Conservation (phyloP, 805 yeast genomes). For the Scheffersomyces coipomensis region DNA sequence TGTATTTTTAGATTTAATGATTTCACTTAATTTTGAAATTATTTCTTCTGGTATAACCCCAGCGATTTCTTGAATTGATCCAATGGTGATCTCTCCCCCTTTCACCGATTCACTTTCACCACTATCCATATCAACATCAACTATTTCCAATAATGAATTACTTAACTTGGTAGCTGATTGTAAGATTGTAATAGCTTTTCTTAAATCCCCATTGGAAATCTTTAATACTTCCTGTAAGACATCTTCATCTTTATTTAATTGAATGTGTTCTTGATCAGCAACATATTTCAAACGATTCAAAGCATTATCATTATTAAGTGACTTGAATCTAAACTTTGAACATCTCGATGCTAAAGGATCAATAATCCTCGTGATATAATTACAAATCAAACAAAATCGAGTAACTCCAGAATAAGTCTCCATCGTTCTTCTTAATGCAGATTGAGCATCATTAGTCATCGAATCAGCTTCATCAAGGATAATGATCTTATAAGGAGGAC, state of each 20-base stretch:
- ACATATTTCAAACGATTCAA: slow-evolving; percentile 64
- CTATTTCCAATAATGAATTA: slow-evolving; percentile 12
- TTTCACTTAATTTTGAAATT: slow-evolving; percentile 40
- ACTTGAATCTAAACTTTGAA: slow-evolving; percentile 88
- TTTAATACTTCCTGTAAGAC: slow-evolving; percentile 62
- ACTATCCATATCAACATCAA: background rate
- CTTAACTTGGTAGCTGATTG: slow-evolving; percentile 77
- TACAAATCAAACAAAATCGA: slow-evolving; percentile 91
- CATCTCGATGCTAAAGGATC: slow-evolving; percentile 97
- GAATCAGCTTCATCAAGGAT: slow-evolving; percentile 95
- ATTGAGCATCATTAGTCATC: slow-evolving; percentile 96
- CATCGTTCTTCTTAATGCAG: slow-evolving; percentile 84
- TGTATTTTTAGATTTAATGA: slow-evolving; percentile 24
- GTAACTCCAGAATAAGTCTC: slow-evolving; percentile 70
- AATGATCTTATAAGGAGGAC: slow-evolving; percentile 94
- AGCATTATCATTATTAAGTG: slow-evolving; percentile 71
- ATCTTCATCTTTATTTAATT: slow-evolving; percentile 38
- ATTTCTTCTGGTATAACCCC: slow-evolving; percentile 63
- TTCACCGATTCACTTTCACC: slow-evolving; percentile 33
- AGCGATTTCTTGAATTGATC: slow-evolving; percentile 64
- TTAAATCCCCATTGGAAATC: slow-evolving; percentile 86
- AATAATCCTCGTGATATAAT: slow-evolving; percentile 92
- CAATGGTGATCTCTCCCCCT: slow-evolving; percentile 41
- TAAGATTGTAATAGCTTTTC: slow-evolving; percentile 86
- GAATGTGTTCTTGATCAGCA: slow-evolving; percentile 38